phyloP scores from a whole-genome alignment of 441 rosid genomes.

The Melastoma candidum region DNA sequence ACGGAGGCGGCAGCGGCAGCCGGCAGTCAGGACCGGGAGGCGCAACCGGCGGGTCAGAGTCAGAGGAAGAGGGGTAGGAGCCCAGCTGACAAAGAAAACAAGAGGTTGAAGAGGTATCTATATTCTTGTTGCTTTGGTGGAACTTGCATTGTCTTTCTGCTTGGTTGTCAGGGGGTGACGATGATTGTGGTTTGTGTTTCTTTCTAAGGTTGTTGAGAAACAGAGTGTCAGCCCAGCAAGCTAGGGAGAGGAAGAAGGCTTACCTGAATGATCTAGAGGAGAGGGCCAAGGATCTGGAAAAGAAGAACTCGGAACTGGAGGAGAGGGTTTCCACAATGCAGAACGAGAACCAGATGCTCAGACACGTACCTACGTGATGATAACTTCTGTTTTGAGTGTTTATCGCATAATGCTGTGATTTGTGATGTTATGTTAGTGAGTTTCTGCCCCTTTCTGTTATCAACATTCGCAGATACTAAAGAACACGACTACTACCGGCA shows the following conservation, averaged over 20 bases:
- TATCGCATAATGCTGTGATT: no score
- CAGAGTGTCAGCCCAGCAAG: conserved; percentile 26
- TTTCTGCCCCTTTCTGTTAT: background rate
- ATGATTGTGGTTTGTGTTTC: background rate
- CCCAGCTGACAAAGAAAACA: conserved; percentile 90
- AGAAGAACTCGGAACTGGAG: conserved; percentile 22
- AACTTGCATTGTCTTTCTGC: no score
- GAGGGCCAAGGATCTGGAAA: conserved; percentile 20
- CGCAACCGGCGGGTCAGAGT: conserved; percentile 37
- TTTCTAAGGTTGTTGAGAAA: conserved; percentile 19
- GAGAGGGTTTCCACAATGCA: conserved; percentile 22
- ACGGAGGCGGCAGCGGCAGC: background rate
- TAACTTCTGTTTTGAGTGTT: no score
- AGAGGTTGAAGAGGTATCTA: conserved; percentile 68
- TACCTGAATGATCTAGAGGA: conserved; percentile 19
- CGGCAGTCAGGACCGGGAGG: conserved; percentile 28
- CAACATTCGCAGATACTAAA: conserved; percentile 49
- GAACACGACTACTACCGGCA: conserved; percentile 49
- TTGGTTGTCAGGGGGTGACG: background rate
- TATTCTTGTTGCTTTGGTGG: no score
- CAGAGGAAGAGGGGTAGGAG: conserved; percentile 76
- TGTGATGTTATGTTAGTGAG: background rate
- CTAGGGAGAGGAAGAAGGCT: conserved; percentile 25
- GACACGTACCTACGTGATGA: conserved; percentile 15
- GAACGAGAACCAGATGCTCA: conserved; percentile 27